Percentiles rank a stretch among this genome's conserved stretches.
Conservation (phyloP, 805 yeast species). For the Yamadazyma ubonensis region DNA sequence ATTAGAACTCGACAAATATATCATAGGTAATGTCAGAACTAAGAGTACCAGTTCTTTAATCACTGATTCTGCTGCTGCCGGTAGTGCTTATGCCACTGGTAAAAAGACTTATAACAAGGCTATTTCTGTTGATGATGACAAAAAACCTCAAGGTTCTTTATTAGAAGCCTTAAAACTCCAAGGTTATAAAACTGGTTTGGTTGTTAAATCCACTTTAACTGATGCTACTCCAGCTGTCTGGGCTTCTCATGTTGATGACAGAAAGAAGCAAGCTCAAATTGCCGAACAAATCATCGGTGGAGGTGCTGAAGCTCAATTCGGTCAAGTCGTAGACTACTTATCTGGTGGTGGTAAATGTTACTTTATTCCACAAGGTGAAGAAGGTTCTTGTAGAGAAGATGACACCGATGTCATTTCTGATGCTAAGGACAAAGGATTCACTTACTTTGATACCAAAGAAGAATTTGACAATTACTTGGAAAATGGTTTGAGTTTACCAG, state of each 20-base stretch:
- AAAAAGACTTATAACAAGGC: slow-evolving; percentile 73
- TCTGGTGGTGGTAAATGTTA: slow-evolving; percentile 92
- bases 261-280: slow-evolving; percentile 79
- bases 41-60: slow-evolving; percentile 72
- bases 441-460: slow-evolving; percentile 56
- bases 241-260: slow-evolving; percentile 71
- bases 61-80: slow-evolving; percentile 97
- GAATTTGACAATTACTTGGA: slow-evolving; percentile 52
- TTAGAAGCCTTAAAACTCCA: slow-evolving; percentile 81
- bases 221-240: slow-evolving; percentile 96
- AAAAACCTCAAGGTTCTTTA: slow-evolving; percentile 81
- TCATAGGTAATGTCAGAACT: slow-evolving; percentile 84
- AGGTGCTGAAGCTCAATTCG: slow-evolving; percentile 52
- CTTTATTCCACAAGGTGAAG: slow-evolving; percentile 58
- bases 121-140: slow-evolving; percentile 72
- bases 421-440: slow-evolving; percentile 52
- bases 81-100: slow-evolving; percentile 88
- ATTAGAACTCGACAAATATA: slow-evolving; percentile 61
- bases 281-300: slow-evolving; percentile 86
- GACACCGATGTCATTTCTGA: slow-evolving; percentile 63
- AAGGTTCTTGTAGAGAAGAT: slow-evolving; percentile 65
- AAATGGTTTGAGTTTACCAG: slow-evolving; percentile 72
- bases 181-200: slow-evolving; percentile 85
- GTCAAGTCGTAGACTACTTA: slow-evolving; percentile 76
- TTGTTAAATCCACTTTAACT: slow-evolving; percentile 87